Evolutionary conservation across 2,329 filamentous ascomycete species (phyloP).

Genomic region (Elsinoe arachidis): DNA sequence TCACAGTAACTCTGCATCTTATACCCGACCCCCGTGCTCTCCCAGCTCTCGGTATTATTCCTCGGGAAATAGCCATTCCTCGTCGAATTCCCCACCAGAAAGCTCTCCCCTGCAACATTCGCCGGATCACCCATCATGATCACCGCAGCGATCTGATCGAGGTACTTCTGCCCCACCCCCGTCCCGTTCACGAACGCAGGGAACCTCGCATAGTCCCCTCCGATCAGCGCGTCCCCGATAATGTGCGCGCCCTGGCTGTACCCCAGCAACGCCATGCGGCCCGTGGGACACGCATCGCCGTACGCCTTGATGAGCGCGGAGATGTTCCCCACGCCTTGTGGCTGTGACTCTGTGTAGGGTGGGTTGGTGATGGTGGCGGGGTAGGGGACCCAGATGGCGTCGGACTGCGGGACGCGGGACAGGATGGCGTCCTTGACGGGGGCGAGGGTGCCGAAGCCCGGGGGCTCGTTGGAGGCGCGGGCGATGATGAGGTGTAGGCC

Average conservation of each 20-base stretch:
- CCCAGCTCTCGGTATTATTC: slow-evolving; percentile 1
- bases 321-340: neutral
- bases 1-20: slow-evolving; percentile 8
- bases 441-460: neutral
- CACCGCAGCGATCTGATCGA: neutral
- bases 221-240: slow-evolving; percentile 17
- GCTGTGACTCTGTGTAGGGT: neutral
- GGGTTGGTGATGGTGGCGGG: neutral
- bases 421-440: neutral
- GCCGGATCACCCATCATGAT: slow-evolving; percentile 8
- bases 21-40: neutral
- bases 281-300: slow-evolving; percentile 31
- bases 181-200: slow-evolving; percentile 1
- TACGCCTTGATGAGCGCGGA: slow-evolving; percentile 30
- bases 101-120: neutral
- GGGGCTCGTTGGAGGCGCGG: neutral
- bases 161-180: neutral
- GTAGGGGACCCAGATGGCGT: neutral
- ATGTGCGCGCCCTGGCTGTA: slow-evolving; percentile 34
- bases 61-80: slow-evolving; percentile 18
- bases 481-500: slow-evolving; percentile 3
- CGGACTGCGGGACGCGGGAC: neutral
- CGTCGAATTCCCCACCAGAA: neutral
- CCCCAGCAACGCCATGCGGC: slow-evolving; percentile 35
- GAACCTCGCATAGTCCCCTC: slow-evolving; percentile 7